Percentiles rank a stretch among this genome's conserved stretches.
Evolutionary conservation across 768 basidiomycete species (phyloP).

Genomic region (Serendipita sp.): DNA sequence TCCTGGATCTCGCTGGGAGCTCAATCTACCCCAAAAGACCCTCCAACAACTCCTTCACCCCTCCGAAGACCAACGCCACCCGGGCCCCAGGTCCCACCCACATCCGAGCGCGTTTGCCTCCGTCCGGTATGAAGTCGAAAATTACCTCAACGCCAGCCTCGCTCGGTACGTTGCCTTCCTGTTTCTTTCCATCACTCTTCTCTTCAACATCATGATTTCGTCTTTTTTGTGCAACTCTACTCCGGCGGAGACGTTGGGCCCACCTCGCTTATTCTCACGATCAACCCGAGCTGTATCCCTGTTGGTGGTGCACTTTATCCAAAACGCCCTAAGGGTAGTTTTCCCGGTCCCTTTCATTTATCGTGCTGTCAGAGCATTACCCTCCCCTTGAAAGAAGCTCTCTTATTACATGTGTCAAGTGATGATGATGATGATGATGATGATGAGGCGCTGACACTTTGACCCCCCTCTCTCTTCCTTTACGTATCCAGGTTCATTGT

Average conservation of each 20-base stretch:
- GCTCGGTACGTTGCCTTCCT: conserved; percentile 5
- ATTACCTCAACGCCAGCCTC: conserved; percentile 11
- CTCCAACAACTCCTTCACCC: neutral
- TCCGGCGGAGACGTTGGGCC: neutral
- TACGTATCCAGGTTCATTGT: conserved; percentile 9
- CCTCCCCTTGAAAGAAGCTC: too few relatives aligned
- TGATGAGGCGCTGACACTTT: neutral
- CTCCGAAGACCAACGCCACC: neutral
- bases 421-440: neutral
- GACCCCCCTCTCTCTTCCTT: neutral
- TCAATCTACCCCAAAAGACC: conserved; percentile 34
- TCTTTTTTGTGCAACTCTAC: neutral
- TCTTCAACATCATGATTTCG: neutral
- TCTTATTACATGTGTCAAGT: neutral
- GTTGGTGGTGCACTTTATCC: too few relatives aligned
- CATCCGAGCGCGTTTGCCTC: conserved; percentile 5
- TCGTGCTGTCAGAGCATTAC: too few relatives aligned
- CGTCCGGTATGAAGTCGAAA: conserved; percentile 10
- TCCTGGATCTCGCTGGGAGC: conserved; percentile 53
- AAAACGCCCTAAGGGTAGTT: too few relatives aligned
- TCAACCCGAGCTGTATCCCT: too few relatives aligned
- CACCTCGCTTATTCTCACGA: too few relatives aligned
- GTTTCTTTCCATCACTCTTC: neutral
- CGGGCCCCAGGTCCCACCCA: neutral
- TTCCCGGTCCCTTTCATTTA: neutral